These are phyloP conservation scores for Plasmodium reichenowi DNA, from an alignment of 169 alveolate genomes.

Conservation along the genomic window DNA sequence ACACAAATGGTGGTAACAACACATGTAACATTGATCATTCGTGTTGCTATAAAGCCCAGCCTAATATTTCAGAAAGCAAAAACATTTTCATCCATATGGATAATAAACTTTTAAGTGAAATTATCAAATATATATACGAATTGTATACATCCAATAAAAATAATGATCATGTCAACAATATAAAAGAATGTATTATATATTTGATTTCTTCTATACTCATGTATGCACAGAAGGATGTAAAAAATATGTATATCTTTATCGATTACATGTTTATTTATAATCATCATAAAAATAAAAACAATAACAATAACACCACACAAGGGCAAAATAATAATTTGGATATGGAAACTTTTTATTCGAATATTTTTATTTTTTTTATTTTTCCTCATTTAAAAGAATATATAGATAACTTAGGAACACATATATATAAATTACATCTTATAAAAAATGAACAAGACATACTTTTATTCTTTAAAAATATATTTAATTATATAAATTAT, in stretches of 20 bases:
- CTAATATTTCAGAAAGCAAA: background rate
- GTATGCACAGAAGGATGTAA: slow-evolving; percentile 7
- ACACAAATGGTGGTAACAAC: background rate
- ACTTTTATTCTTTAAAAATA: background rate
- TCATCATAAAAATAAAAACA: background rate
- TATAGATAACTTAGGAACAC: background rate
- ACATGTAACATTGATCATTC: background rate
- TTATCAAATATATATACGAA: background rate
- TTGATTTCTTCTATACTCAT: slow-evolving; percentile 19
- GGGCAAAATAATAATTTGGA: background rate
- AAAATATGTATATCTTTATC: slow-evolving; percentile 17
- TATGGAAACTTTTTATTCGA: background rate
- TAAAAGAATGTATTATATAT: slow-evolving; percentile 1
- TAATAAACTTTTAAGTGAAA: background rate
- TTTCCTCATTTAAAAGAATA: slow-evolving; percentile 22
- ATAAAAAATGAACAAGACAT: slow-evolving; percentile 1
- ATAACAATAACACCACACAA: background rate
- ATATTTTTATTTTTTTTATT: slow-evolving; percentile 6
- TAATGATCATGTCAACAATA: background rate
- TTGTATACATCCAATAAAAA: background rate
- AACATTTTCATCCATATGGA: slow-evolving; percentile 15
- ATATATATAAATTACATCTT: slow-evolving; percentile 8
- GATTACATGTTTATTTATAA: background rate
- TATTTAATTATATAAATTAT: background rate
- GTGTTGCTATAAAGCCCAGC: too few species aligned